Evolutionary conservation across 108 stramenopile species (phyloP).

Genomic region (Phaeodactylum tricornutum): DNA sequence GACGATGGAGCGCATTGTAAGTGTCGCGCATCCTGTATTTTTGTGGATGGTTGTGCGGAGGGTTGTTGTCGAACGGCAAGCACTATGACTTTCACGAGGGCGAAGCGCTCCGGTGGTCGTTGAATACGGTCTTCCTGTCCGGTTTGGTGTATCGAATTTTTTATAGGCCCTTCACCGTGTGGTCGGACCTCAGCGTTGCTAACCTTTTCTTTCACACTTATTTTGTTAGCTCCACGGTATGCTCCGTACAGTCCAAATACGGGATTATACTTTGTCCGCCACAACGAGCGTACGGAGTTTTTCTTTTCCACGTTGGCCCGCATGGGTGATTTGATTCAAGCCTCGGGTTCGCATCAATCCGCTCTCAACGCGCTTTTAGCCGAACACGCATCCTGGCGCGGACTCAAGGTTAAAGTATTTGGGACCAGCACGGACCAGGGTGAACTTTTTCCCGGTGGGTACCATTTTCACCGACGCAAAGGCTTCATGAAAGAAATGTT

Average conservation of each 20-base stretch:
- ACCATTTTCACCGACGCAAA: constrained; percentile 24
- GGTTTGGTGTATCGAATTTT: no score
- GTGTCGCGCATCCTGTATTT: no score
- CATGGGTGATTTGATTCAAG: constrained; percentile 49
- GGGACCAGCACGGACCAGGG: constrained; percentile 6
- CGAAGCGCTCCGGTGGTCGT: no score
- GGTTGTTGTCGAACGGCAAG: no score
- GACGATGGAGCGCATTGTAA: constrained; percentile 73
- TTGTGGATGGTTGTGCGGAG: no score
- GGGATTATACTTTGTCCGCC: constrained; percentile 81
- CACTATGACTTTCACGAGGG: no score
- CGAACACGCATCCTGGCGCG: constrained; percentile 45
- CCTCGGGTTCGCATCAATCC: constrained; percentile 55
- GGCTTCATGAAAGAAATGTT: constrained; percentile 27
- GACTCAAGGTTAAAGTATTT: constrained; percentile 59
- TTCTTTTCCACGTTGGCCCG: constrained; percentile 45
- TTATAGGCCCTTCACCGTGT: no score
- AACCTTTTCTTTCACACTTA: no score
- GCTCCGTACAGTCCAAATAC: constrained; percentile 70
- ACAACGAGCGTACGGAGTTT: constrained; percentile 38
- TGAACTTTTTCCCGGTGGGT: constrained; percentile 35
- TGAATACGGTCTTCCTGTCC: no score
- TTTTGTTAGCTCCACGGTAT: constrained; percentile 37
- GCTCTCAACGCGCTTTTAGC: constrained; percentile 40
- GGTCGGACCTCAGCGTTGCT: no score